Evolutionary conservation across 108 stramenopile genomes (phyloP), one percentile per base, ranked within the genome.

Genomic region (Mayamaea pseudoterrestris): DNA sequence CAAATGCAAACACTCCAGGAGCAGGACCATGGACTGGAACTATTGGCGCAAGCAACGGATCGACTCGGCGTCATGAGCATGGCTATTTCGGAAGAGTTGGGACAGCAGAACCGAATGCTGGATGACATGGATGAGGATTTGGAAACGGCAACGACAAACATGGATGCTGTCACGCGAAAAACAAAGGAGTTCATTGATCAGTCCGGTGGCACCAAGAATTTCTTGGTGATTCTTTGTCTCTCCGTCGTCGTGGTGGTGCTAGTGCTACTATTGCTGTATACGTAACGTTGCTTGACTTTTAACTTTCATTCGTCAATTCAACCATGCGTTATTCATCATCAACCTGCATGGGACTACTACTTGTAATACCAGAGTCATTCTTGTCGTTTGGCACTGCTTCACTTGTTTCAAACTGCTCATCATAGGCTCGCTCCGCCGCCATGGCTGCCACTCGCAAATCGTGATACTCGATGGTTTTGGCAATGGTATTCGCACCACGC

Each of bases 51-150:
- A 39, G 63, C 72, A 17, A 82, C 86, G 6, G 50, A 68, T 26
- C 81, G 90, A 22, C 53, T 93, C 50, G 80, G 84, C 49, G 56
- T 71, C 44, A 78, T 87, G 53, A 74, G 75, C 35, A 62, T 80
- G 65, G 74, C 71, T 47, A 93, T 93, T 44, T 71, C 78, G 27
- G 87, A 91, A 32, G 93, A 93, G 54, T 50, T 93, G 42, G 70
- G 74, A 12, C 60, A 73, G 32, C 93, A 93, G 55, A 89, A 89
- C 50, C 82, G 79, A 51, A 91, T 93, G 89, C 66, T 93, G 29
- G 79, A 91, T 22, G 69, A 84, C 17, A 86, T 93, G 79, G 89
- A 90, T 35, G 62, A 63, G 5, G 93, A 93, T 47, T 65, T 91
- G 34, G 93, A 93, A 5, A 59, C 61, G n/a, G 86, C 93, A 3